Percentiles rank a stretch among this genome's conserved stretches.
Conservation (phyloP, 352 stramenopile species). For the Pythium brachiatum region DNA sequence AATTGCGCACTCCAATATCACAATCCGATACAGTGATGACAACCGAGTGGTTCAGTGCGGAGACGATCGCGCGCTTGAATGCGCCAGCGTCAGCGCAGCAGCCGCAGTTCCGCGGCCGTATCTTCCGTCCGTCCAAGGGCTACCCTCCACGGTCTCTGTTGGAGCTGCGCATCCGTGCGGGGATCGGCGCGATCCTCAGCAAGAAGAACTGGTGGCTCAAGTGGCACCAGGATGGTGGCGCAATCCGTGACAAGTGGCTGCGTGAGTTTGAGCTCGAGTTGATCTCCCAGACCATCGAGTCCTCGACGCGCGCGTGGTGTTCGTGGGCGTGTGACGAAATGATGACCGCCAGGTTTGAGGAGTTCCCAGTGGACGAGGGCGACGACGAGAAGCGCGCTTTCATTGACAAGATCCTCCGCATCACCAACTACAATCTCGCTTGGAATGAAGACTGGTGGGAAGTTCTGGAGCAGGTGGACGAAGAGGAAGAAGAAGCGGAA, state of each 20-base stretch:
- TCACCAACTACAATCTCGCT: slow-evolving; percentile 19
- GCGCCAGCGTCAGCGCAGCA: not conserved
- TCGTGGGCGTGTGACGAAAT: slow-evolving; percentile 13
- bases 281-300: slow-evolving; percentile 25
- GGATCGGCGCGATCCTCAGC: slow-evolving; percentile 36
- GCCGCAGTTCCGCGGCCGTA: slow-evolving; percentile 20
- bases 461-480: slow-evolving; percentile 5
- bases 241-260: slow-evolving; percentile 35
- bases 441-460: slow-evolving; percentile 29
- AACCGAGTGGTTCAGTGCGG: too few species aligned
- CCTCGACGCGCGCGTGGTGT: slow-evolving; percentile 20
- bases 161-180: slow-evolving; percentile 33
- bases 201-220: slow-evolving; percentile 47
- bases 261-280: slow-evolving; percentile 32
- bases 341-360: slow-evolving; percentile 7
- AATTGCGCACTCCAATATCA: too few species aligned
- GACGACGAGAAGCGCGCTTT: slow-evolving; percentile 18
- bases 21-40: too few species aligned
- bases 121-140: slow-evolving; percentile 15
- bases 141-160: slow-evolving; percentile 30
- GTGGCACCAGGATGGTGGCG: slow-evolving; percentile 28
- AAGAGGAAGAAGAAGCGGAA: not conserved
- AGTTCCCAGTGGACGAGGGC: not conserved
- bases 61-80: too few species aligned
- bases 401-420: slow-evolving; percentile 1